Percentiles rank a stretch among this genome's conserved stretches.
Conservation (phyloP, 192 early-diverging fungal genomes). For the Coemansia sp. region DNA sequence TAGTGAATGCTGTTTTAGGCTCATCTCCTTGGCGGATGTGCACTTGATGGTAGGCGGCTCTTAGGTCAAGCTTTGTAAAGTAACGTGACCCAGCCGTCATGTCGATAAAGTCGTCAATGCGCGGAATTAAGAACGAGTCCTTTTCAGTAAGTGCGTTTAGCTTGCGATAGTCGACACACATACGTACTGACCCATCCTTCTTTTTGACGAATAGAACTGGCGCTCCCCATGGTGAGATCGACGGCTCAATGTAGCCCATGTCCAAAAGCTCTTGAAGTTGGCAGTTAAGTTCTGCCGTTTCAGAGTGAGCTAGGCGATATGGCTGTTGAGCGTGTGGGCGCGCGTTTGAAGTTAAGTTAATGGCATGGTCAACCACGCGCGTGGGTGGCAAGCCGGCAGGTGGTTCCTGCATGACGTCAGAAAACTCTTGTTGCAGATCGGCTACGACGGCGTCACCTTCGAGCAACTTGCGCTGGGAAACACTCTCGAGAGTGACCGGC, state of each 20-base stretch:
- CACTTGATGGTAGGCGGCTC: constrained; percentile 48
- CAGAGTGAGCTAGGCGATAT: constrained; percentile 10
- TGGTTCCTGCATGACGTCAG: not conserved
- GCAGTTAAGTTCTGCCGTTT: constrained; percentile 10
- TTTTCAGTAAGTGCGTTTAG: constrained; percentile 50
- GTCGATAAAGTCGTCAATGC: constrained; percentile 37
- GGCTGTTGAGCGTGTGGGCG: not conserved
- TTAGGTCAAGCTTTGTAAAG: constrained; percentile 46
- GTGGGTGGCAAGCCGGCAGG: not conserved
- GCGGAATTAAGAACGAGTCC: constrained; percentile 25
- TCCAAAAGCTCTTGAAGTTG: constrained; percentile 9
- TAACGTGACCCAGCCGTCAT: constrained; percentile 8
- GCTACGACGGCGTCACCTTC: not conserved
- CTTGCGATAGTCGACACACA: constrained; percentile 55
- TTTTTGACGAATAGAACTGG: constrained; percentile 13
- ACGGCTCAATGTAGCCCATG: constrained; percentile 16
- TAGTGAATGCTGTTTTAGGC: constrained; percentile 51
- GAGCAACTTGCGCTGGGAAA: not conserved
- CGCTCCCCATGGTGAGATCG: constrained; percentile 23
- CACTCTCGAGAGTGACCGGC: not conserved
- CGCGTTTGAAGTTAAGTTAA: not conserved
- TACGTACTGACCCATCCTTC: constrained; percentile 48
- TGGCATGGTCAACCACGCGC: not conserved
- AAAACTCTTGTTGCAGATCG: not conserved
- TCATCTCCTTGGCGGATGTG: constrained; percentile 27